Conservation (phyloP, 2,329 filamentous ascomycete species). For the Pseudogymnoascus sp. region DNA sequence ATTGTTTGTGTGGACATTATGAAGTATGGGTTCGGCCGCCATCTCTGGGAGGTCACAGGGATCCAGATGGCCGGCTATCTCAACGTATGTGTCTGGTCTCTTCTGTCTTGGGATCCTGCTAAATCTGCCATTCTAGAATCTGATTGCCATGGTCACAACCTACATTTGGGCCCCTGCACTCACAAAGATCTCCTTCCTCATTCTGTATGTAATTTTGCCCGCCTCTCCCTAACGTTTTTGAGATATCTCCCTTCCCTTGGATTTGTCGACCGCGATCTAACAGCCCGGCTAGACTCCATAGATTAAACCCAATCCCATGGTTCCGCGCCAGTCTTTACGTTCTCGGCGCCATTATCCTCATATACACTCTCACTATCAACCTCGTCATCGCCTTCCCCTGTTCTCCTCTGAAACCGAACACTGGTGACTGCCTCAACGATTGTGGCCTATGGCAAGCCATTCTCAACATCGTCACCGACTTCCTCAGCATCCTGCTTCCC, state of each 20-base stretch:
- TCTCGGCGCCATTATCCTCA: background rate
- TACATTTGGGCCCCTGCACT: conserved; percentile 5
- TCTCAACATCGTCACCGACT: conserved; percentile 4
- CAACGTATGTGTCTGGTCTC: background rate
- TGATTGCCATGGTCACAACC: conserved; percentile 4
- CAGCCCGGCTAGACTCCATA: background rate
- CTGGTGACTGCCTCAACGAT: background rate
- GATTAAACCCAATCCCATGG: conserved; percentile 1
- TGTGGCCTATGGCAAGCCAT: background rate
- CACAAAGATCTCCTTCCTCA: conserved; percentile 9
- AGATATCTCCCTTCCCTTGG: background rate
- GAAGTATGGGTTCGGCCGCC: background rate
- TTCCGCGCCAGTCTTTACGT: background rate
- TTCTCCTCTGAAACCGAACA: background rate
- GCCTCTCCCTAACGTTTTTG: background rate
- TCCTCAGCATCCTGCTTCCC: background rate
- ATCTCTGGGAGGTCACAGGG: conserved; percentile 1
- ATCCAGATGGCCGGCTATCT: conserved; percentile 1
- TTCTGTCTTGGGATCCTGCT: background rate
- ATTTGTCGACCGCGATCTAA: background rate
- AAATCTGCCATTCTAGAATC: background rate
- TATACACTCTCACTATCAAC: conserved; percentile 5
- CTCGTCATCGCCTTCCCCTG: conserved; percentile 1
- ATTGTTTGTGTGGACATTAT: conserved; percentile 1
- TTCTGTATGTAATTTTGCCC: background rate